A percentile compares a stretch with the other conserved stretches of the same genome.
Conservation (phyloP, 1,139 yeast species). For the Candida sp. region DNA sequence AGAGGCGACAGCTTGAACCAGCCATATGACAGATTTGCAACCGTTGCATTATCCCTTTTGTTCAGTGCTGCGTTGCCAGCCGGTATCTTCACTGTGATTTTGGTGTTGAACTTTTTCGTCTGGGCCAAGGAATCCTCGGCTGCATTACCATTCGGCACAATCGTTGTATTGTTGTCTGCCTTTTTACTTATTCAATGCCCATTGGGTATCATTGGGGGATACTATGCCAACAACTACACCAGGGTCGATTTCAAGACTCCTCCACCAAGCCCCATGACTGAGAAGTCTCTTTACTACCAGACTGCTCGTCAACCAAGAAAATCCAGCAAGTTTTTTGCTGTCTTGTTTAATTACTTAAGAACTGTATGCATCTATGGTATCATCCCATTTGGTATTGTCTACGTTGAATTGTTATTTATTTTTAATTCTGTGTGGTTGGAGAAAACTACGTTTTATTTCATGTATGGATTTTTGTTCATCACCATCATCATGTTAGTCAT, state of each 20-base stretch:
- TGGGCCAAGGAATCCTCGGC: slow-evolving; percentile 81
- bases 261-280: slow-evolving; percentile 3
- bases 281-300: neutral
- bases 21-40: slow-evolving; percentile 22
- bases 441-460: slow-evolving; percentile 76
- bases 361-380: slow-evolving; percentile 56
- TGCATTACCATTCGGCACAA: slow-evolving; percentile 79
- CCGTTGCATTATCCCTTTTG: slow-evolving; percentile 42
- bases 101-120: slow-evolving; percentile 67
- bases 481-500: slow-evolving; percentile 63
- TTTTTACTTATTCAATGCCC: slow-evolving; percentile 76
- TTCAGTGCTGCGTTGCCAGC: slow-evolving; percentile 71
- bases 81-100: slow-evolving; percentile 52
- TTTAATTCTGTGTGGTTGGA: slow-evolving; percentile 83
- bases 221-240: slow-evolving; percentile 48
- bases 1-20: slow-evolving; percentile 36
- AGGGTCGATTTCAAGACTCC: slow-evolving; percentile 26
- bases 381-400: slow-evolving; percentile 80
- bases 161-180: slow-evolving; percentile 57
- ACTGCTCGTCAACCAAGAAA: neutral
- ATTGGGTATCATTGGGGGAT: slow-evolving; percentile 74
- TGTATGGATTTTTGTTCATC: slow-evolving; percentile 77
- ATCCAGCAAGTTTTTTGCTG: neutral
- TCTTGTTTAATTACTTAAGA: slow-evolving; percentile 7
- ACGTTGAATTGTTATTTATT: slow-evolving; percentile 76